Percentiles rank a stretch among this genome's conserved stretches.
Evolutionary conservation across 192 early-diverging fungal species (phyloP).

Genomic region (Pilaira anomala): DNA sequence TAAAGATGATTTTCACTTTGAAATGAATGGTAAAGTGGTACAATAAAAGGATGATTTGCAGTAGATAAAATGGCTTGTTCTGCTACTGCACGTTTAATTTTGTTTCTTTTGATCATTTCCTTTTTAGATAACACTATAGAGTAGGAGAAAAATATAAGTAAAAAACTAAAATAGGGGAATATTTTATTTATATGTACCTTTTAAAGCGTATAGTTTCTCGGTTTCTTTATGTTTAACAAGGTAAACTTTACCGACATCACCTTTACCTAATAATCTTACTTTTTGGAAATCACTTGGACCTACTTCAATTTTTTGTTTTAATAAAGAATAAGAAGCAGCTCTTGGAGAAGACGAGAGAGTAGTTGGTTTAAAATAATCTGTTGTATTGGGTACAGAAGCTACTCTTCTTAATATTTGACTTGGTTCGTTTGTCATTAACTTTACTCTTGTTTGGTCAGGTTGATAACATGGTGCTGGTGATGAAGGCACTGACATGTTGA

Average conservation of each 20-base stretch:
- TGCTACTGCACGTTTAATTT: conserved; percentile 94
- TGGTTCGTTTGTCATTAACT: not conserved
- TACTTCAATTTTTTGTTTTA: conserved; percentile 17
- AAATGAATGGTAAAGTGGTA: conserved; percentile 88
- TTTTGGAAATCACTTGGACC: conserved; percentile 20
- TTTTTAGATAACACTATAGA: conserved; percentile 73
- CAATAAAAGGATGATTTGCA: conserved; percentile 87
- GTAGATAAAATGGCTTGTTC: conserved; percentile 93
- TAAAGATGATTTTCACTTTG: conserved; percentile 84
- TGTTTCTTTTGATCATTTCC: conserved; percentile 97
- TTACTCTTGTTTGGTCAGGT: conserved; percentile 6
- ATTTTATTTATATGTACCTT: too few relatives aligned
- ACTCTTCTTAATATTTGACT: conserved; percentile 1
- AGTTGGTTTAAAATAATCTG: not conserved
- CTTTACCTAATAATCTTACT: conserved; percentile 29
- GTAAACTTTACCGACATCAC: conserved; percentile 31
- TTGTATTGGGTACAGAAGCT: conserved; percentile 12
- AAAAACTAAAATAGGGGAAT: not conserved
- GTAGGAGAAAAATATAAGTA: not conserved
- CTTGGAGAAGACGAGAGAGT: not conserved
- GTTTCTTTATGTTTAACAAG: conserved; percentile 29
- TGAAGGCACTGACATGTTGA: conserved; percentile 8
- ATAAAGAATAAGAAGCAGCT: conserved; percentile 17
- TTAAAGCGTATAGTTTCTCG: conserved; percentile 30
- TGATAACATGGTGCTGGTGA: conserved; percentile 25